These are phyloP conservation scores for Cercospora sesami DNA, from an alignment of 2,329 filamentous ascomycete species.

Conservation along the genomic window DNA sequence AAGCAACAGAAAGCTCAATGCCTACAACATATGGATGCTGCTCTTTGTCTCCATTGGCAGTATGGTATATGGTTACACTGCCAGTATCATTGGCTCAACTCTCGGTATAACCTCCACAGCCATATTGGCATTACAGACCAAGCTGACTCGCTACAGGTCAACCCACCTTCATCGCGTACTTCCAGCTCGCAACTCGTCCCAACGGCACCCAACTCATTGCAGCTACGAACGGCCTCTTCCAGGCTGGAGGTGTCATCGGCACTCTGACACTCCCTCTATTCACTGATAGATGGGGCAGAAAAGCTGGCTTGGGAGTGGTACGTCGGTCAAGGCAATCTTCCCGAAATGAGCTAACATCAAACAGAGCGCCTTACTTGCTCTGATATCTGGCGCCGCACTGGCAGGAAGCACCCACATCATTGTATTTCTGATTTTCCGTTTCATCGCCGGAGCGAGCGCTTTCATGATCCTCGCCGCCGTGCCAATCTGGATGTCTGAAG, in stretches of 20 bases:
- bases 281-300: slow-evolving; percentile 26
- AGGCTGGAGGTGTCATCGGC: slow-evolving; percentile 27
- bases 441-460: slow-evolving; percentile 36
- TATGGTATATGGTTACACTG: slow-evolving; percentile 23
- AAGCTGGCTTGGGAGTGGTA: slow-evolving; percentile 24
- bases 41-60: slow-evolving; percentile 25
- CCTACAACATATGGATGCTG: slow-evolving; percentile 27
- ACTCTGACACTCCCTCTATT: slow-evolving; percentile 24
- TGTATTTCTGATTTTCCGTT: slow-evolving; percentile 38
- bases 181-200: slow-evolving; percentile 27
- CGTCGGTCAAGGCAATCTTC: neutral
- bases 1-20: slow-evolving; percentile 11
- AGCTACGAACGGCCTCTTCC: slow-evolving; percentile 30
- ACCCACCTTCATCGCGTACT: slow-evolving; percentile 29
- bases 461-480: slow-evolving; percentile 40
- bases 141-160: slow-evolving; percentile 18
- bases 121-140: neutral
- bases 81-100: slow-evolving; percentile 26
- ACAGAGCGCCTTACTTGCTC: slow-evolving; percentile 28
- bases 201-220: slow-evolving; percentile 25
- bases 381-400: slow-evolving; percentile 36
- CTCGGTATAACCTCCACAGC: slow-evolving; percentile 12
- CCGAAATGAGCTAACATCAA: neutral
- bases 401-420: slow-evolving; percentile 30
- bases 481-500: slow-evolving; percentile 41